Base-by-base conservation (phyloP, 768 basidiomycete species). In the Solioccasus polychromus region DNA sequence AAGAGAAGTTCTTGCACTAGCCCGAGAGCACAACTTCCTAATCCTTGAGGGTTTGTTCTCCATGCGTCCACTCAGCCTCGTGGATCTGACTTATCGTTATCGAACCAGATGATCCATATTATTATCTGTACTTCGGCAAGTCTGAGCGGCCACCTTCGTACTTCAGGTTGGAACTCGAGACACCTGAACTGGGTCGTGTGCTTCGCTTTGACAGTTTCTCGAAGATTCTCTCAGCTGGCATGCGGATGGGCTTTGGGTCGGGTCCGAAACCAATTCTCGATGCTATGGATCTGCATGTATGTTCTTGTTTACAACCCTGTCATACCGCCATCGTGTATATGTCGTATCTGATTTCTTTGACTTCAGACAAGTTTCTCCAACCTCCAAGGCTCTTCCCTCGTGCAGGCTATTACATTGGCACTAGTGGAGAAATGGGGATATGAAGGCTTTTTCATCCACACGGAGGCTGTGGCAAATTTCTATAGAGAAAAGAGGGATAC, bases 141-240 rank as follows among this genome's bases (percentile, higher is more conserved):
- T 63, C 65, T 8, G 71, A 80, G 20, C 75, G 84, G 14, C 80
- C 82, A 11, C 79, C 85, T 1, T 89, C 85, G 0, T 95, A 93
- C 66, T 92, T 94, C 59, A 73, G 78, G 30, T 74, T 95, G 29
- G 93, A 96, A 64, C 72, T 70, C 11, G 75, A 80, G 42, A 76
- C 78, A 52, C 72, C 76, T 12, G 77, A 82, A 54, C 75, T 78
- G 19, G 93, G 93, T 3, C 79, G 84, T 11, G 91, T 95, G 30
- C 55, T 95, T 17, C 80, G 93, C 31, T 92, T 95, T 62, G 93
- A 96, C 61, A 91, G 88, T 59, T 73, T 95, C 43, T 91, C 87
- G 44, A 96, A 96, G 70, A 72, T 94, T 34, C 72, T 84, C 18
- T 83, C 82, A 15, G 76, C 83, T 18, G 88, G 89, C 11, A 79